Evolutionary conservation across 768 basidiomycete genomes (phyloP).

Genomic region (Fistulinella prunicolor): DNA sequence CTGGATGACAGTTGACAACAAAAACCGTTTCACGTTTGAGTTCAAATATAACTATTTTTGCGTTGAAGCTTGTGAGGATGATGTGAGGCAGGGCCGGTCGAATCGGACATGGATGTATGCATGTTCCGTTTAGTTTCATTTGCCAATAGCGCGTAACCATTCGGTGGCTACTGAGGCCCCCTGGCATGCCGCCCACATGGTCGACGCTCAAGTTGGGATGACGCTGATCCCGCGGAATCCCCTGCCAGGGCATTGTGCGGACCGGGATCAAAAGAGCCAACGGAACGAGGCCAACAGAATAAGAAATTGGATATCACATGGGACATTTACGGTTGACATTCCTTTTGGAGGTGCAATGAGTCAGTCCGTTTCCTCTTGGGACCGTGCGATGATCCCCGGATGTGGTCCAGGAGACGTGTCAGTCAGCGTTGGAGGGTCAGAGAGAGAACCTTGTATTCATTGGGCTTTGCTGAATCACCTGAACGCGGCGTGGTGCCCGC

Average conservation of each 20-base stretch:
- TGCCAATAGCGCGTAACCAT: too few relatives aligned
- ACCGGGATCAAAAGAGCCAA: neutral
- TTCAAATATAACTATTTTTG: neutral
- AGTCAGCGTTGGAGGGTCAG: neutral
- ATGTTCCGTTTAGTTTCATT: neutral
- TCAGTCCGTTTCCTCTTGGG: neutral
- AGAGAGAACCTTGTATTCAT: too few relatives aligned
- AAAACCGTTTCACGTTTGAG: neutral
- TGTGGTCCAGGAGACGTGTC: neutral
- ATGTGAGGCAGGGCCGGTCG: neutral
- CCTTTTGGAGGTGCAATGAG: neutral
- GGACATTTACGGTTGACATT: too few relatives aligned
- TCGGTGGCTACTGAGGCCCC: neutral
- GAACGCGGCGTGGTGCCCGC: too few relatives aligned
- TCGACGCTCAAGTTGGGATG: neutral
- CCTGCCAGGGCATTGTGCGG: neutral
- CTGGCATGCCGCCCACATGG: slow-evolving; percentile 3
- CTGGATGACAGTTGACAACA: slow-evolving; percentile 42
- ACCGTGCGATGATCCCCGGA: neutral
- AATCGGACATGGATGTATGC: neutral
- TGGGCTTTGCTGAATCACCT: too few relatives aligned
- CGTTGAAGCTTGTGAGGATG: neutral
- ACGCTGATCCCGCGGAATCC: slow-evolving; percentile 2
- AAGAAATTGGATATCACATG: neutral
- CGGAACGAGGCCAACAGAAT: neutral